phyloP scores from a whole-genome alignment of 2,329 filamentous ascomycete genomes.

The Neophaeococcomyces aloes region DNA sequence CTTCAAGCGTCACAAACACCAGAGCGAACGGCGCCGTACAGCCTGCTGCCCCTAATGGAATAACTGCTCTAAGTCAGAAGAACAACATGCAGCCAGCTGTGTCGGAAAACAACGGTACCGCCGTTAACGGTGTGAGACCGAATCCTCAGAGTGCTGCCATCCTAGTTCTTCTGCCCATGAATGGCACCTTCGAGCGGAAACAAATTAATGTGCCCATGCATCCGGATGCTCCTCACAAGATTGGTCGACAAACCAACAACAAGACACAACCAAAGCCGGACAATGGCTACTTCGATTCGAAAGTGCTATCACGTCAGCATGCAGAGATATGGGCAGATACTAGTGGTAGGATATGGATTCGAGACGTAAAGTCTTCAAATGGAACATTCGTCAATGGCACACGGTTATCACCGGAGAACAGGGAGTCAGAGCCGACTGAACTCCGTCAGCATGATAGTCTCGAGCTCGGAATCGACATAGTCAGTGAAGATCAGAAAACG shows the following conservation, averaged over 20 bases:
- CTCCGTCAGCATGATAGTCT: slow-evolving; percentile 82
- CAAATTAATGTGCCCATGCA: slow-evolving; percentile 86
- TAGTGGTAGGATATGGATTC: slow-evolving; percentile 81
- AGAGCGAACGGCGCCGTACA: slow-evolving; percentile 51
- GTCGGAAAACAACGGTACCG: slow-evolving; percentile 58
- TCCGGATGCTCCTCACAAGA: slow-evolving; percentile 75
- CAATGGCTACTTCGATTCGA: slow-evolving; percentile 97
- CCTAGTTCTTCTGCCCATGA: slow-evolving; percentile 77
- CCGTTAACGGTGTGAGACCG: slow-evolving; percentile 45
- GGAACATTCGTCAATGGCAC: slow-evolving; percentile 95
- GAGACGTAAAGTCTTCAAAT: slow-evolving; percentile 96
- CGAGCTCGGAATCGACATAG: slow-evolving; percentile 94
- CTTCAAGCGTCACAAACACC: slow-evolving; percentile 51
- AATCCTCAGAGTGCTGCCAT: slow-evolving; percentile 43
- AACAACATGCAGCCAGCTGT: slow-evolving; percentile 37
- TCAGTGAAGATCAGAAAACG: slow-evolving; percentile 96
- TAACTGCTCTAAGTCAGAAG: slow-evolving; percentile 16
- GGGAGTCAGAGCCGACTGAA: slow-evolving; percentile 92
- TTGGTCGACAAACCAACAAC: slow-evolving; percentile 92
- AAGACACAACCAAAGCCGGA: slow-evolving; percentile 83
- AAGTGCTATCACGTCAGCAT: slow-evolving; percentile 90
- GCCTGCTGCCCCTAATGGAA: slow-evolving; percentile 13
- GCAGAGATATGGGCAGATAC: slow-evolving; percentile 83
- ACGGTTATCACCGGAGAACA: slow-evolving; percentile 82
- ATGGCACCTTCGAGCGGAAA: slow-evolving; percentile 94